phyloP scores from a whole-genome alignment of 208 protist species.

The Wallacemonas sp. region DNA sequence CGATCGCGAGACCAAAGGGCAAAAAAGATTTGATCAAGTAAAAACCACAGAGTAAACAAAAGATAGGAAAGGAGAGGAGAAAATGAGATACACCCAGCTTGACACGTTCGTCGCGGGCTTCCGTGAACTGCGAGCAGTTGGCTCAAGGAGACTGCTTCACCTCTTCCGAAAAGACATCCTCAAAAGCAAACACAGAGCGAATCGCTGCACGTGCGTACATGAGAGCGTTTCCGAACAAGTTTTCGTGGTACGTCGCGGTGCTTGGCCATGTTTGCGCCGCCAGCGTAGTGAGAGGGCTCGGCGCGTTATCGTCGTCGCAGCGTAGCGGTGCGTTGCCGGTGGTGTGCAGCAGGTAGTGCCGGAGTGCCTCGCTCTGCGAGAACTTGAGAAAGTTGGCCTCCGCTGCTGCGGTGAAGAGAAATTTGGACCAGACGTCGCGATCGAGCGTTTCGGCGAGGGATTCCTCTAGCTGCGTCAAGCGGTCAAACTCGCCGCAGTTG shows the following conservation, averaged over 20 bases:
- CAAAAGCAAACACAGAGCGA: constrained; percentile 2
- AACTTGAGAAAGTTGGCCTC: constrained; percentile 13
- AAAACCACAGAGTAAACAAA: too few species aligned
- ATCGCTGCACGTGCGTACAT: neutral
- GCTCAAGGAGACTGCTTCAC: too few species aligned
- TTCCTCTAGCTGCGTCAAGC: neutral
- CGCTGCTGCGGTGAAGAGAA: neutral
- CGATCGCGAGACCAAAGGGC: too few species aligned
- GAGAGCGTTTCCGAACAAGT: constrained; percentile 2
- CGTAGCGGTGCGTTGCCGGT: constrained; percentile 3
- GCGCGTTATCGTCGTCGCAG: neutral
- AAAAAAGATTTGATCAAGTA: too few species aligned
- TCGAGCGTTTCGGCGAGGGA: neutral
- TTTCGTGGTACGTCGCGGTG: neutral
- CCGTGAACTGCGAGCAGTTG: too few species aligned
- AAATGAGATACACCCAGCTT: neutral
- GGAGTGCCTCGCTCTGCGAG: neutral
- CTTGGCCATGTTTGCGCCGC: neutral
- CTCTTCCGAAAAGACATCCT: too few species aligned
- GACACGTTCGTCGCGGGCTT: too few species aligned
- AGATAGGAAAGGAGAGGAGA: neutral
- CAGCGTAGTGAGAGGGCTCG: neutral
- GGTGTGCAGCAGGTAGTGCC: neutral
- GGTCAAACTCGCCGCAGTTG: neutral
- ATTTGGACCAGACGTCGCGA: neutral